Percentiles rank a stretch among this genome's conserved stretches.
Conservation (phyloP, 352 stramenopile species). For the Pythium chondricola region DNA sequence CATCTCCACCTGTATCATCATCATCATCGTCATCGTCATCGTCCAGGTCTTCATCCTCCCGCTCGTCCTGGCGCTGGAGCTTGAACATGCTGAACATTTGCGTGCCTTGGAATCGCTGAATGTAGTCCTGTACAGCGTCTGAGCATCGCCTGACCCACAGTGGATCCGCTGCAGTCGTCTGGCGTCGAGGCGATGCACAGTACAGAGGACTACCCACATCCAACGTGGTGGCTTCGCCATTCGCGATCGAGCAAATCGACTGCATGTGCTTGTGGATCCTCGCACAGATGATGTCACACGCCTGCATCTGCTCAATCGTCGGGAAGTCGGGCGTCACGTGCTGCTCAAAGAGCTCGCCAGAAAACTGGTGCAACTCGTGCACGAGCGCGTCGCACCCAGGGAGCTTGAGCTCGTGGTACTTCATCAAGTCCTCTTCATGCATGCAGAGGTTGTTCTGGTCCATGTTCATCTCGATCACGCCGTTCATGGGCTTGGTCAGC, state of each 20-base stretch:
- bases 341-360: slow-evolving; percentile 49
- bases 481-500: slow-evolving; percentile 46
- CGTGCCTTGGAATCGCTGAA: slow-evolving; percentile 60
- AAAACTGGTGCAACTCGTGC: slow-evolving; percentile 55
- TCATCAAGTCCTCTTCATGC: slow-evolving; percentile 67
- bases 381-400: slow-evolving; percentile 65
- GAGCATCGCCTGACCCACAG: slow-evolving; percentile 28
- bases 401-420: slow-evolving; percentile 72
- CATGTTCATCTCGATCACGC: slow-evolving; percentile 81
- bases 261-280: slow-evolving; percentile 59
- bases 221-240: slow-evolving; percentile 22
- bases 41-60: slow-evolving; percentile 4
- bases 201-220: slow-evolving; percentile 12
- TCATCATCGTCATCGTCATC: slow-evolving; percentile 18
- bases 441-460: slow-evolving; percentile 71
- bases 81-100: slow-evolving; percentile 83
- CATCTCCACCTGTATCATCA: slow-evolving; percentile 5
- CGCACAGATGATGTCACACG: slow-evolving; percentile 59
- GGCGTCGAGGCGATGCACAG: slow-evolving; percentile 12
- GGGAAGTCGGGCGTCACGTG: slow-evolving; percentile 52
- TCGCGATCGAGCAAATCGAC: slow-evolving; percentile 47
- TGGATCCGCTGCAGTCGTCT: background rate
- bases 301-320: slow-evolving; percentile 59
- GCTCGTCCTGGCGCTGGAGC: slow-evolving; percentile 34
- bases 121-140: slow-evolving; percentile 50